Percentiles rank a stretch among this genome's conserved stretches.
Evolutionary conservation across 495 filamentous ascomycete species (phyloP).

Genomic region (Daldinia bambusicola): DNA sequence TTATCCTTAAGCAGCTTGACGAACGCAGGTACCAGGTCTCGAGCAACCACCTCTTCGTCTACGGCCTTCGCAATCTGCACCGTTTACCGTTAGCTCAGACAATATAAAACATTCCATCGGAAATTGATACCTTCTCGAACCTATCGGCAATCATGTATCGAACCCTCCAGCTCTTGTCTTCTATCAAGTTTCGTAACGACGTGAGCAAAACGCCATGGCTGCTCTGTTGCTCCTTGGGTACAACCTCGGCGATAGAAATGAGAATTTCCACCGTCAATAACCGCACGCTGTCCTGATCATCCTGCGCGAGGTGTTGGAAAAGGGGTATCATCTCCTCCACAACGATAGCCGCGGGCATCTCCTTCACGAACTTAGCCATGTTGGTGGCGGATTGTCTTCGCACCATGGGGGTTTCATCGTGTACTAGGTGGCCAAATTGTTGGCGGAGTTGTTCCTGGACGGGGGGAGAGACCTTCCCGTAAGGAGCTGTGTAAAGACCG

Average conservation of each 20-base stretch:
- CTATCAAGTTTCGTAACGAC: slow-evolving; percentile 89
- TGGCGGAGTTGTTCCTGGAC: slow-evolving; percentile 89
- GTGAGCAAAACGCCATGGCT: slow-evolving; percentile 94
- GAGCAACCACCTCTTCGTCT: slow-evolving; percentile 92
- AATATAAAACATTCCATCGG: not conserved
- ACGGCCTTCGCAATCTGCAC: slow-evolving; percentile 94
- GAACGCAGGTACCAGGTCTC: slow-evolving; percentile 95
- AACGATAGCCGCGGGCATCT: slow-evolving; percentile 88
- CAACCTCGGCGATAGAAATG: slow-evolving; percentile 94
- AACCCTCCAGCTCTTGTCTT: slow-evolving; percentile 99
- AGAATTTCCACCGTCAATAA: slow-evolving; percentile 96
- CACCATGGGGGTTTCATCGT: slow-evolving; percentile 99
- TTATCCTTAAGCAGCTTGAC: slow-evolving; percentile 97
- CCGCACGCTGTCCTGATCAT: slow-evolving; percentile 97
- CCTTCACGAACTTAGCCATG: slow-evolving; percentile 96
- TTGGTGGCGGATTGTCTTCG: slow-evolving; percentile 95
- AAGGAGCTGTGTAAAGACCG: slow-evolving; percentile 91
- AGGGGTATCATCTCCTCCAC: slow-evolving; percentile 99
- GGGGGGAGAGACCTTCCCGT: slow-evolving; percentile 83
- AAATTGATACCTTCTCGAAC: slow-evolving; percentile 84
- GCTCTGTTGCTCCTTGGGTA: slow-evolving; percentile 96
- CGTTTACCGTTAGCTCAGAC: slow-evolving; percentile 30
- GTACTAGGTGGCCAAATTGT: slow-evolving; percentile 90
- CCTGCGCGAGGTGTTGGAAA: slow-evolving; percentile 93
- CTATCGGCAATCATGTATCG: slow-evolving; percentile 99